Percentiles rank a stretch among this genome's conserved stretches.
phyloP scores from a whole-genome alignment of 2,329 filamentous ascomycete genomes.

The Fusarium sp. region DNA sequence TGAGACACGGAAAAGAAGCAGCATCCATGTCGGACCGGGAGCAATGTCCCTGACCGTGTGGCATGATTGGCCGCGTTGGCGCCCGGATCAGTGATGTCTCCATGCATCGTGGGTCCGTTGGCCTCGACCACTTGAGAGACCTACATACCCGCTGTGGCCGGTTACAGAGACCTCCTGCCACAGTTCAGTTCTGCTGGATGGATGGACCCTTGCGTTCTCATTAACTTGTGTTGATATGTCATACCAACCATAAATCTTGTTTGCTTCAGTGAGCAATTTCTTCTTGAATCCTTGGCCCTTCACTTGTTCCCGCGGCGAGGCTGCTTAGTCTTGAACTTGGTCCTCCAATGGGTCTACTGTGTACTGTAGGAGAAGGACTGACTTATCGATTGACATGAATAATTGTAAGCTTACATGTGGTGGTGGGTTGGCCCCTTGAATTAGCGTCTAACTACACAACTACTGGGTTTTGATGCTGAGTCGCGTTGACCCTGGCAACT shows the following conservation, averaged over 20 bases:
- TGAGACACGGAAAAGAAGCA: slow-evolving; percentile 39
- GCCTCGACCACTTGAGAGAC: slow-evolving; percentile 47
- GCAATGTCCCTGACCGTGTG: slow-evolving; percentile 25
- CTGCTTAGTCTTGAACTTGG: slow-evolving; percentile 3
- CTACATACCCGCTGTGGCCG: slow-evolving; percentile 49
- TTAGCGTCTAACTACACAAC: too few relatives aligned
- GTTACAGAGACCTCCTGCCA: slow-evolving; percentile 35
- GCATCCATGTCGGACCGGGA: slow-evolving; percentile 38
- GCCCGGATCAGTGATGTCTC: slow-evolving; percentile 50
- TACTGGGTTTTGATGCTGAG: slow-evolving; percentile 17
- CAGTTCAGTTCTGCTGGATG: slow-evolving; percentile 3
- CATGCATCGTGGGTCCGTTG: slow-evolving; percentile 44
- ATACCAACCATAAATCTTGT: slow-evolving; percentile 11
- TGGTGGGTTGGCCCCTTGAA: slow-evolving; percentile 23
- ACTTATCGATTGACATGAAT: neutral
- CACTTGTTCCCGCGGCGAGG: slow-evolving; percentile 5
- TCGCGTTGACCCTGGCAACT: slow-evolving; percentile 17
- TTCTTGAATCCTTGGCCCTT: slow-evolving; percentile 15
- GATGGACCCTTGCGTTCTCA: slow-evolving; percentile 35
- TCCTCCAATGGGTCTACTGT: neutral
- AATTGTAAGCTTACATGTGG: slow-evolving; percentile 4
- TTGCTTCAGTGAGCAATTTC: slow-evolving; percentile 14
- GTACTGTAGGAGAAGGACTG: too few relatives aligned
- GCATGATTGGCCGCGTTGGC: slow-evolving; percentile 55
- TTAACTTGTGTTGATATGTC: slow-evolving; percentile 5